These are phyloP conservation scores for Prosopis cineraria DNA, from an alignment of 306 rosid genomes.

Conservation along the genomic window DNA sequence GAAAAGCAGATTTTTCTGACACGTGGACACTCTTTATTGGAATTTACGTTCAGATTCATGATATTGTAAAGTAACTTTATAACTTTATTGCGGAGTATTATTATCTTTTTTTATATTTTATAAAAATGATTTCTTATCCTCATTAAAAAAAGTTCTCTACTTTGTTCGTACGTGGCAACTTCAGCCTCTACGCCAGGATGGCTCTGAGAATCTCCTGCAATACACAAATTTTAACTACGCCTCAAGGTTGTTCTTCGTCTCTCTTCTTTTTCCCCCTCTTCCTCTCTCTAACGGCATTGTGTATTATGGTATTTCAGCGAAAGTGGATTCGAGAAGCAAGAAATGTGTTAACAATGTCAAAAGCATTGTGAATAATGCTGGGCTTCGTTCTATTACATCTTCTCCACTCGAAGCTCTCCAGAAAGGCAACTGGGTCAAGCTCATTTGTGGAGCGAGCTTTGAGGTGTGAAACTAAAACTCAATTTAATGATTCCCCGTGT, in stretches of 20 bases:
- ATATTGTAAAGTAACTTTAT: neutral
- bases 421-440: slow-evolving; percentile 50
- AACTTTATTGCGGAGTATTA: no score
- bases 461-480: slow-evolving; percentile 48
- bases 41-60: neutral
- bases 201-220: slow-evolving; percentile 48
- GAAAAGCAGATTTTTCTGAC: slow-evolving; percentile 36
- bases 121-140: no score
- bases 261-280: neutral
- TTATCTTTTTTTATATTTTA: no score
- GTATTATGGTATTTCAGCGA: slow-evolving; percentile 25
- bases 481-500: neutral
- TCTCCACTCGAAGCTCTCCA: slow-evolving; percentile 58
- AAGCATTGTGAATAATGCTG: slow-evolving; percentile 24
- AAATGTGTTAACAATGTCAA: slow-evolving; percentile 22
- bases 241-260: slow-evolving; percentile 33
- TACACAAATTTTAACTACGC: slow-evolving; percentile 31
- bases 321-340: slow-evolving; percentile 17
- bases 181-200: slow-evolving; percentile 23
- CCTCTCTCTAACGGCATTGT: neutral
- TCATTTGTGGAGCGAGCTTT: slow-evolving; percentile 72
- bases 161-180: no score
- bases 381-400: slow-evolving; percentile 42
- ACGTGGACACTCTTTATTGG: slow-evolving; percentile 39
- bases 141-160: no score